phyloP scores from a whole-genome alignment of 169 alveolate genomes.

The Plasmodium vivax region DNA sequence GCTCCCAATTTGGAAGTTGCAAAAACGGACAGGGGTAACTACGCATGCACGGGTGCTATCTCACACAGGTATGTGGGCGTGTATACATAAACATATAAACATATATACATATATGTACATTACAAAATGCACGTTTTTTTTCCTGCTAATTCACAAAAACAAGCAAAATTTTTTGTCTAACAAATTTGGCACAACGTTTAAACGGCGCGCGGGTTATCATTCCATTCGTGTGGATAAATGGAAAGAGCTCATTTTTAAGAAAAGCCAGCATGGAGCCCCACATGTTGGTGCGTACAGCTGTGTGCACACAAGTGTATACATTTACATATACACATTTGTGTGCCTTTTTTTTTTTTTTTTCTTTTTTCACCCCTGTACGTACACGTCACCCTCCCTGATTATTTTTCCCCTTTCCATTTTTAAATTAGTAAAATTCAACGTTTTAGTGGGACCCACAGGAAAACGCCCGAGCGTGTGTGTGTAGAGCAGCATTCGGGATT shows the following conservation, averaged over 20 bases:
- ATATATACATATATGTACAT: neutral
- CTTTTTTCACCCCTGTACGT: neutral
- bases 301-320: neutral
- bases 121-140: neutral
- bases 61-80: neutral
- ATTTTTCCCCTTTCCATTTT: neutral
- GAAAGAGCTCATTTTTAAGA: neutral
- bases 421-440: neutral
- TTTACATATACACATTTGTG: neutral
- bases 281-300: neutral
- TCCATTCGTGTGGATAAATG: neutral
- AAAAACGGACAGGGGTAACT: neutral
- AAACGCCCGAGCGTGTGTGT: neutral
- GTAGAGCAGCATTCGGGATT: neutral
- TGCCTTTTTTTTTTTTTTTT: neutral
- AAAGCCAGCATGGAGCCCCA: neutral
- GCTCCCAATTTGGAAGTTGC: constrained; percentile 6
- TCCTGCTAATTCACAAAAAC: neutral
- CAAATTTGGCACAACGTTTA: neutral
- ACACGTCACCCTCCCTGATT: neutral
- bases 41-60: neutral
- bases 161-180: neutral
- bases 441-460: neutral
- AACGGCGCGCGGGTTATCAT: neutral
- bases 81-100: too few relatives aligned